Percentiles rank a stretch among this genome's conserved stretches.
Conservation (phyloP, 441 rosid species). For the Cnidoscolus chayamansa region DNA sequence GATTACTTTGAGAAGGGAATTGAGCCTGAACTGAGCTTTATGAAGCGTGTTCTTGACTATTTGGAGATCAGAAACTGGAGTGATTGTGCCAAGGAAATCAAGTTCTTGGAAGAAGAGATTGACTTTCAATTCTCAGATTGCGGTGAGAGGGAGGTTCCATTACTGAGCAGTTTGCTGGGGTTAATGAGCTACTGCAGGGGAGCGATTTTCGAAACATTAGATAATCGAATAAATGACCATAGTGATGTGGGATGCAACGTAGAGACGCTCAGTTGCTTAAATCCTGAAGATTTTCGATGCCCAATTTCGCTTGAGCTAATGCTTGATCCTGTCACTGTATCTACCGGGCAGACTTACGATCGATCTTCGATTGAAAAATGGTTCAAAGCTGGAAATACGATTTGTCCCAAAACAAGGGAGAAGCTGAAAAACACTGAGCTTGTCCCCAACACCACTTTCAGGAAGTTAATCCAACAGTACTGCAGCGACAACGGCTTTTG, state of each 20-base stretch:
- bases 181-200: conserved; percentile 62
- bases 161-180: conserved; percentile 55
- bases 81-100: conserved; percentile 51
- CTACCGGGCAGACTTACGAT: conserved; percentile 82
- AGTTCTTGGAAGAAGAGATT: conserved; percentile 52
- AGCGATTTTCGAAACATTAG: conserved; percentile 45
- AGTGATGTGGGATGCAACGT: conserved; percentile 28
- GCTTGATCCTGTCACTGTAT: conserved; percentile 69
- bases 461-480: conserved; percentile 54
- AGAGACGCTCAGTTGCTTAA: conserved; percentile 46
- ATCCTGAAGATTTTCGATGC: conserved; percentile 71
- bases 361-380: conserved; percentile 72
- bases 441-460: conserved; percentile 52
- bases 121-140: conserved; percentile 28
- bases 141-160: conserved; percentile 38
- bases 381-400: conserved; percentile 65
- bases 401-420: conserved; percentile 79
- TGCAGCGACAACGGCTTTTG: conserved; percentile 49
- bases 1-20: conserved; percentile 47
- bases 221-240: conserved; percentile 29
- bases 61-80: conserved; percentile 58
- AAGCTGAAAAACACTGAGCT: conserved; percentile 45
- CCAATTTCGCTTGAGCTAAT: conserved; percentile 80
- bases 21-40: conserved; percentile 40
- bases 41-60: conserved; percentile 47